Evolutionary conservation across 176 grass and related monocot species (phyloP), one percentile per base, ranked within the genome.

Genomic region (Themeda triandra): DNA sequence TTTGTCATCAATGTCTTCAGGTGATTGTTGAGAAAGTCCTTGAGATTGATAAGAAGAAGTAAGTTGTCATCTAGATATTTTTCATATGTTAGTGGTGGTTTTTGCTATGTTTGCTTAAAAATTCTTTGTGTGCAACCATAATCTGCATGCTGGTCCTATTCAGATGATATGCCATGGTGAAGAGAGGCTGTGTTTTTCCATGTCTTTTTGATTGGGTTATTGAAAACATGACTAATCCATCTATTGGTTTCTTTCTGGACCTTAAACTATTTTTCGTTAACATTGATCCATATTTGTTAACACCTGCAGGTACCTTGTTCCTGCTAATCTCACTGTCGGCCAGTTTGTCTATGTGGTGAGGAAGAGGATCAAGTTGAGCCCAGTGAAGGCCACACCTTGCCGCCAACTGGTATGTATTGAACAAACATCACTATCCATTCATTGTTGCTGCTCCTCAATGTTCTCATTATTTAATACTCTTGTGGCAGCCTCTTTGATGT

Each of bases 31-130:
- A 98, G 81, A 95, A 91, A 76, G 87, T 94, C 36, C 93, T 93
- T 25, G 93, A 95, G 58, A 98, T 98, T 19, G 93, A 92, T 37
- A 98, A 95, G 81, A 98, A 95, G 81, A 98, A 98, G 96, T 94
- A 66, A 67, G 82, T 77, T 35, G 5, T 48, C 32, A 15, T 75
- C 40, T 19, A 19, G n/a, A n/a, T n/a, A n/a, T n/a, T n/a, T 76
- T 13, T 71, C 14, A 5, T 84, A 10, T 85, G 13, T 77, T 40
- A n/a, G 12, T 24, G 21, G 4, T 32, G 35, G 18, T 24, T 5
- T 63, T 63, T 80, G 17, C 40, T 35, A n/a, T 74, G 25, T 82
- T 88, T 77, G 18, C 32, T 33, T 33, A 25, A 75, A 11, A 54
- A n/a, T n/a, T 27, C 33, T 13, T n/a, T 31, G 8, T 74, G 44